These are phyloP conservation scores for Chara braunii DNA, from an alignment of 139 green algal species.

Conservation along the genomic window DNA sequence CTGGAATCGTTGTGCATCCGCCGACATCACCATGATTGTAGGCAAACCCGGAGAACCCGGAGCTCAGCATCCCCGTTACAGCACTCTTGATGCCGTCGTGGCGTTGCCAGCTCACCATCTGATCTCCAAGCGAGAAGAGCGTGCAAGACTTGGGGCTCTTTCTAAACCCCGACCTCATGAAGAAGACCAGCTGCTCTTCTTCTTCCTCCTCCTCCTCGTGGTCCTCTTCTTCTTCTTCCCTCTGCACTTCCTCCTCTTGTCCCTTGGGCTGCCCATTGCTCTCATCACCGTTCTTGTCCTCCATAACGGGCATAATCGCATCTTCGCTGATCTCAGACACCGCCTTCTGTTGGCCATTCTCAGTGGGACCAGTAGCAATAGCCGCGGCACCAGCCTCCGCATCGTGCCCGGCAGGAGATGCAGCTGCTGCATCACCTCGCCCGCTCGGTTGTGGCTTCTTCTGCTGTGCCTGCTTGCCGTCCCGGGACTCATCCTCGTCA, in stretches of 20 bases:
- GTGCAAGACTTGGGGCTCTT: slow-evolving; percentile 3
- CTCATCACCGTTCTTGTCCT: too few relatives aligned
- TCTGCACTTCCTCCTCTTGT: slow-evolving; percentile 1
- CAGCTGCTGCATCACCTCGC: too few relatives aligned
- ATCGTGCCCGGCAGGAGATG: too few relatives aligned
- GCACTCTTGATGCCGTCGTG: slow-evolving; percentile 44
- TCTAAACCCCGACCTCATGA: slow-evolving; percentile 13
- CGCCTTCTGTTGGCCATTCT: too few relatives aligned
- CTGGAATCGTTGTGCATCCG: slow-evolving; percentile 31
- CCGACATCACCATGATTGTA: slow-evolving; percentile 24
- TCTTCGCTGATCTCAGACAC: too few relatives aligned
- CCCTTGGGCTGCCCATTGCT: too few relatives aligned
- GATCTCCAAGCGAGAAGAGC: slow-evolving; percentile 45
- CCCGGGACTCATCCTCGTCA: too few relatives aligned
- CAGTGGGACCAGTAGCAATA: too few relatives aligned
- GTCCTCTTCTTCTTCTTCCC: not conserved
- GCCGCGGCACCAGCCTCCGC: too few relatives aligned
- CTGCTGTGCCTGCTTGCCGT: too few relatives aligned
- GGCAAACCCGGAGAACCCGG: slow-evolving; percentile 26
- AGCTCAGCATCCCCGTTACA: slow-evolving; percentile 15
- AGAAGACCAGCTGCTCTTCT: slow-evolving; percentile 32
- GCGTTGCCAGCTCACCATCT: slow-evolving; percentile 44
- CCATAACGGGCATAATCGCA: too few relatives aligned
- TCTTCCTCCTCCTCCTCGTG: not conserved
- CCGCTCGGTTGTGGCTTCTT: too few relatives aligned